Evolutionary conservation across 2,329 filamentous ascomycete genomes (phyloP).

Genomic region (Diaporthe sp.): DNA sequence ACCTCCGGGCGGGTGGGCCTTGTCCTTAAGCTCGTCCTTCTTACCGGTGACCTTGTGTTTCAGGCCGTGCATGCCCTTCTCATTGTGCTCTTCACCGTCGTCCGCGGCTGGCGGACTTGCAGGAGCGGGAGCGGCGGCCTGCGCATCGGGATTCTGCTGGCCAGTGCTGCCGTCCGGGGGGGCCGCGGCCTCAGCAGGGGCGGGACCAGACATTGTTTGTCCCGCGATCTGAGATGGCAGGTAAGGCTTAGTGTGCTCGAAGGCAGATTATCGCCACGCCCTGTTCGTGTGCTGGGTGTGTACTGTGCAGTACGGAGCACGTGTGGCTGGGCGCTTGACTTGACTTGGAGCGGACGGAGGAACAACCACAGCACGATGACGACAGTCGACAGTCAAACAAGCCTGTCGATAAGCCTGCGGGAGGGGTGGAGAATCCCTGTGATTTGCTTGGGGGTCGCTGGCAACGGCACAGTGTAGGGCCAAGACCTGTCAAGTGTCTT

Average conservation of each 20-base stretch:
- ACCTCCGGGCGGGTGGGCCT: conserved; percentile 76
- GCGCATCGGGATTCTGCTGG: neutral
- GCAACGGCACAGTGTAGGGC: conserved; percentile 17
- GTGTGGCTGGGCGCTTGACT: conserved; percentile 30
- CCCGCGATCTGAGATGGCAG: conserved; percentile 3
- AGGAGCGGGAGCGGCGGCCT: neutral
- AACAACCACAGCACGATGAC: conserved; percentile 28
- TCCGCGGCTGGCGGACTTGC: neutral
- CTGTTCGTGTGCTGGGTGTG: neutral
- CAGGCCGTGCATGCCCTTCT: conserved; percentile 44
- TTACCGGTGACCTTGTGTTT: conserved; percentile 53
- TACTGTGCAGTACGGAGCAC: conserved; percentile 9
- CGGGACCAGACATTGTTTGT: conserved; percentile 37
- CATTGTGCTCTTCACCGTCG: neutral
- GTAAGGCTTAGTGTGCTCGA: conserved; percentile 17
- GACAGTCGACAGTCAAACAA: conserved; percentile 16
- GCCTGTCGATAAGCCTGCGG: conserved; percentile 20
- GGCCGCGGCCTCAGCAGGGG: conserved; percentile 3
- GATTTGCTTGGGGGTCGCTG: conserved; percentile 2
- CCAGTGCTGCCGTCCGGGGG: conserved; percentile 19
- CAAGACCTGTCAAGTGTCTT: conserved; percentile 33
- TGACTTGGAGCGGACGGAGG: conserved; percentile 21
- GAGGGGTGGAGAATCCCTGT: conserved; percentile 30
- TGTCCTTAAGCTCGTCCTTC: conserved; percentile 56
- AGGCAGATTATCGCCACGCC: conserved; percentile 31